phyloP scores from a whole-genome alignment of 129 eudicot species.

The Flaveria ramosissima region DNA sequence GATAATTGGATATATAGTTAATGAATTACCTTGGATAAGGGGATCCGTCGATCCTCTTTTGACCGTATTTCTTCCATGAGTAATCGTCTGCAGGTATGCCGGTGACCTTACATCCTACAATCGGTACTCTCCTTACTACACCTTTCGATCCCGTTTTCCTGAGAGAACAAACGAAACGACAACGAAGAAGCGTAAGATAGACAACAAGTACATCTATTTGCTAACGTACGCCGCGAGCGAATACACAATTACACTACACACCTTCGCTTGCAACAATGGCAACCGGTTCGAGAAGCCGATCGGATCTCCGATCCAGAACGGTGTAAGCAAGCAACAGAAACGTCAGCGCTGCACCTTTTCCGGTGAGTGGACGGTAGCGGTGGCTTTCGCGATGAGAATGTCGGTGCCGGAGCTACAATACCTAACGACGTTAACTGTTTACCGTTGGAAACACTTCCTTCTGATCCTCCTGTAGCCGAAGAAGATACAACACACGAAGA shows the following conservation, averaged over 20 bases:
- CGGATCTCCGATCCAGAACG: slow-evolving; percentile 28
- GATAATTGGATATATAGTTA: no score
- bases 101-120: slow-evolving; percentile 63
- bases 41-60: slow-evolving; percentile 70
- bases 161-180: neutral
- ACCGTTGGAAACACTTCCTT: slow-evolving; percentile 66
- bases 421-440: slow-evolving; percentile 42
- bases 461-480: slow-evolving; percentile 42
- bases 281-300: slow-evolving; percentile 32
- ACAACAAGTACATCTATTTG: neutral
- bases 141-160: slow-evolving; percentile 60
- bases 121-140: slow-evolving; percentile 40
- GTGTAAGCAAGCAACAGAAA: slow-evolving; percentile 14
- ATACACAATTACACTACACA: neutral
- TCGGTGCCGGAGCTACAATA: slow-evolving; percentile 43
- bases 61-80: slow-evolving; percentile 88
- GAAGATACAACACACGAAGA: slow-evolving; percentile 58
- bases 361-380: slow-evolving; percentile 57
- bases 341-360: slow-evolving; percentile 56
- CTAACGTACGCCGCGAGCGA: slow-evolving; percentile 24
- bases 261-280: slow-evolving; percentile 73
- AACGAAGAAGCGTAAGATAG: slow-evolving; percentile 20
- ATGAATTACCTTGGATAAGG: slow-evolving; percentile 66
- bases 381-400: slow-evolving; percentile 57
- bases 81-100: slow-evolving; percentile 78